Conservation (phyloP, 179 eudicot species). For the Vitellaria paradoxa region DNA sequence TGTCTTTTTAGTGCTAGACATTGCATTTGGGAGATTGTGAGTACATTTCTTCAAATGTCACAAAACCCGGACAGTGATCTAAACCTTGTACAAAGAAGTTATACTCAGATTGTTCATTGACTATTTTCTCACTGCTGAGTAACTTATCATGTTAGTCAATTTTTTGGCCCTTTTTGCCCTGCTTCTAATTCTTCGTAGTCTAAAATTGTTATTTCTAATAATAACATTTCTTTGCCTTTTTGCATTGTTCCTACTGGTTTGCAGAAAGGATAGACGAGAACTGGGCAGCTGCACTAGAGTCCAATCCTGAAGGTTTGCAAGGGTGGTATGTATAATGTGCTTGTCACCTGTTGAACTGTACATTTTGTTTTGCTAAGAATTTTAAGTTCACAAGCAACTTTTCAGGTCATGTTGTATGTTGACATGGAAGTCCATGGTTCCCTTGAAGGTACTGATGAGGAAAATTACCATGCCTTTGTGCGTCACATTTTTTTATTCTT, state of each 20-base stretch:
- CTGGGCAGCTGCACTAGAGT: constrained; percentile 94
- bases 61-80: not conserved
- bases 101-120: not conserved
- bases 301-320: constrained; percentile 96
- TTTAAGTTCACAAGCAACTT: constrained; percentile 11
- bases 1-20: not conserved
- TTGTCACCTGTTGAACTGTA: not conserved
- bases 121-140: not conserved
- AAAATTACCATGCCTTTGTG: not conserved
- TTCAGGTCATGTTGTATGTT: constrained; percentile 96
- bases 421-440: constrained; percentile 99
- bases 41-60: not conserved
- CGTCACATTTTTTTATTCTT: not conserved
- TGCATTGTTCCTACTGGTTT: constrained; percentile 16
- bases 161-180: not conserved
- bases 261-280: constrained; percentile 99
- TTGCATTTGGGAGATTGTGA: not conserved
- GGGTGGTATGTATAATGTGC: constrained; percentile 63
- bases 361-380: not conserved
- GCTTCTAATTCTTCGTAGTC: not conserved
- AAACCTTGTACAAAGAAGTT: not conserved
- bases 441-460: constrained; percentile 71
- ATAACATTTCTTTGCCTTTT: constrained; percentile 1
- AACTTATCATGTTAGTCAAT: not conserved
- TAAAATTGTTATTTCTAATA: not conserved